These are phyloP conservation scores for Kuraishia hungarica DNA, from an alignment of 805 yeast species.

Conservation along the genomic window DNA sequence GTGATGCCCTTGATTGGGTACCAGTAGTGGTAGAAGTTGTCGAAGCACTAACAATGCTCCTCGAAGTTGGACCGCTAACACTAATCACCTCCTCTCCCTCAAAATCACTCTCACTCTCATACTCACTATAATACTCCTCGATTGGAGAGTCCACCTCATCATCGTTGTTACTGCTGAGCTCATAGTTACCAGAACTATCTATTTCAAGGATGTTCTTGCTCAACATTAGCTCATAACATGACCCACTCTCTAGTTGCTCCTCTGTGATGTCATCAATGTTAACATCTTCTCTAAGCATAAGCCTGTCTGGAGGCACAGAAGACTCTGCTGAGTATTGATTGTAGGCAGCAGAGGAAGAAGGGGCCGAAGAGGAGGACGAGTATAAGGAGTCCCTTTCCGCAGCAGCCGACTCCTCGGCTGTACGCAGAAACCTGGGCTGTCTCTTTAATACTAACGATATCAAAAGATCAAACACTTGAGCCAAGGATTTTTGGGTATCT, in stretches of 20 bases:
- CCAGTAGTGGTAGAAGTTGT: background rate
- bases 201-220: background rate
- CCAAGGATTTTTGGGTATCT: background rate
- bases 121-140: constrained; percentile 3
- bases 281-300: background rate
- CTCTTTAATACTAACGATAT: background rate
- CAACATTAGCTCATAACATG: background rate
- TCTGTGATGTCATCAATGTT: background rate
- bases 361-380: too few relatives aligned
- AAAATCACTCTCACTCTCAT: constrained; percentile 1
- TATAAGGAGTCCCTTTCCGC: background rate
- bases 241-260: background rate
- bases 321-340: background rate
- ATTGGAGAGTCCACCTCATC: constrained; percentile 3
- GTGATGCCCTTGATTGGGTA: background rate
- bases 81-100: constrained; percentile 2
- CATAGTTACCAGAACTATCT: background rate
- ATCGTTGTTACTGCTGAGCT: constrained; percentile 4
- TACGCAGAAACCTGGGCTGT: background rate
- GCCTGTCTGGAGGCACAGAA: background rate
- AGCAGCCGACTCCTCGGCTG: background rate
- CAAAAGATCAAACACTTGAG: background rate
- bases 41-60: constrained; percentile 2
- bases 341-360: background rate
- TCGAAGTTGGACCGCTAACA: constrained; percentile 5